Evolutionary conservation across 2,329 filamentous ascomycete species (phyloP).

Genomic region (Talaromyces sp.): DNA sequence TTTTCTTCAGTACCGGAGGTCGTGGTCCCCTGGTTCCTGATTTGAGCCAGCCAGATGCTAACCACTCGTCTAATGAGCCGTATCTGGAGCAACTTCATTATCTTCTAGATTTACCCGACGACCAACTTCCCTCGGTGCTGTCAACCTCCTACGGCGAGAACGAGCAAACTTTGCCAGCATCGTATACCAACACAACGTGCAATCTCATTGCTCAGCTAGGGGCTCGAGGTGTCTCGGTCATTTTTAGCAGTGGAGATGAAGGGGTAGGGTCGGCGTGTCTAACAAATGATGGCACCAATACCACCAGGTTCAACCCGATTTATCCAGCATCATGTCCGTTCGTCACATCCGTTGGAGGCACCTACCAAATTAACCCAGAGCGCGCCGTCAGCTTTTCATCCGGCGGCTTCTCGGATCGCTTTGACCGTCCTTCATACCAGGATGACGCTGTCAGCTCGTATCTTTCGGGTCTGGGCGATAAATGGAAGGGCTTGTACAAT

Average conservation of each 20-base stretch:
- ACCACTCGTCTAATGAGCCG: constrained; percentile 56
- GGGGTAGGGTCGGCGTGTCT: constrained; percentile 54
- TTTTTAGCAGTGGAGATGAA: constrained; percentile 60
- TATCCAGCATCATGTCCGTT: constrained; percentile 59
- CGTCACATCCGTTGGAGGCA: constrained; percentile 59
- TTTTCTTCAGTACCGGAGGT: constrained; percentile 57
- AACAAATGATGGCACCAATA: constrained; percentile 51
- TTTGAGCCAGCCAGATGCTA: constrained; percentile 32
- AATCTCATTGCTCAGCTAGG: constrained; percentile 60
- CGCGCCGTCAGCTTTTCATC: constrained; percentile 49
- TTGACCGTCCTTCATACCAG: constrained; percentile 47
- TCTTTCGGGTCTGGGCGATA: constrained; percentile 34
- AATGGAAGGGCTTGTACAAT: constrained; percentile 45
- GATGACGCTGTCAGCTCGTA: constrained; percentile 40
- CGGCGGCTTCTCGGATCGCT: constrained; percentile 43
- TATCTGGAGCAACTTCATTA: constrained; percentile 61
- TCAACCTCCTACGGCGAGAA: constrained; percentile 67
- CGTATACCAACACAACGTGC: constrained; percentile 40
- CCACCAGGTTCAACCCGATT: constrained; percentile 46
- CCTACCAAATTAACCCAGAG: constrained; percentile 49
- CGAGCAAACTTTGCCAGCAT: constrained; percentile 42
- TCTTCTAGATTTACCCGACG: constrained; percentile 50
- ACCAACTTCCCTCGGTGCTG: constrained; percentile 57
- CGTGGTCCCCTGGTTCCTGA: constrained; percentile 48
- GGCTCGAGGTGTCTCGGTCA: constrained; percentile 60